Evolutionary conservation across 768 basidiomycete species (phyloP), one percentile per base, ranked within the genome.

Genomic region (Kondoa subrosea): DNA sequence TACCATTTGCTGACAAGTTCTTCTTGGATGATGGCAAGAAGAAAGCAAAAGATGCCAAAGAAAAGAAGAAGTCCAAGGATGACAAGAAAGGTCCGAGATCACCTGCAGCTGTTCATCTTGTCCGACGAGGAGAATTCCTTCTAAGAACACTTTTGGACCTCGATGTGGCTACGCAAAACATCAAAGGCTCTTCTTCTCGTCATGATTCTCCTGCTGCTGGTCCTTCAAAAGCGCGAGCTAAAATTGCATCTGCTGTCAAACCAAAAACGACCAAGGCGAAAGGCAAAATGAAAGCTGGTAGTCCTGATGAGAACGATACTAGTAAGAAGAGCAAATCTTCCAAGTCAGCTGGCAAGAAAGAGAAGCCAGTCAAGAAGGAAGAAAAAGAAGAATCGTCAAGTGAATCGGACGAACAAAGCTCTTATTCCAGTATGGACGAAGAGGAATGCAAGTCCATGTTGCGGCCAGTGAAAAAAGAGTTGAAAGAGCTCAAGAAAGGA

Each of bases 1-100:
- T 99, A 15, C 84, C 85, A 1, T 81, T 99, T 16, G 83, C 85
- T 1, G 90, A 87, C 77, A 96, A 96, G 76, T 93, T 99, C 80
- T 97, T 96, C 84, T 81, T 99, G 64, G 95, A 96, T 76, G 92
- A 96, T 77, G 89, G 87, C 73, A 97, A 96, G 80, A 93, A 95
- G 78, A 87, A 85, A 21, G 61, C 34, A 26, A 63, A 69, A 29
- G 67, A 66, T 21, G 69, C 74, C 56, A 74, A 91, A 73, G 61
- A 62, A 50, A 87, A 83, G 71, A 84, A 89, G 74, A 89, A 89
- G 27, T 8, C 12, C 40, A 50, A 50, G 21, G 64, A 63, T 50
- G 87, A 83, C 71, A 17, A 27, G 16, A 27, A 32, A 27, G 15
- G 15, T 3, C 29, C 61, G 3, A 67, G 68, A 8, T 93, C 93